These are phyloP conservation scores for Ophiostoma tasmaniense DNA, from an alignment of 2,329 filamentous ascomycete species.

Conservation along the genomic window DNA sequence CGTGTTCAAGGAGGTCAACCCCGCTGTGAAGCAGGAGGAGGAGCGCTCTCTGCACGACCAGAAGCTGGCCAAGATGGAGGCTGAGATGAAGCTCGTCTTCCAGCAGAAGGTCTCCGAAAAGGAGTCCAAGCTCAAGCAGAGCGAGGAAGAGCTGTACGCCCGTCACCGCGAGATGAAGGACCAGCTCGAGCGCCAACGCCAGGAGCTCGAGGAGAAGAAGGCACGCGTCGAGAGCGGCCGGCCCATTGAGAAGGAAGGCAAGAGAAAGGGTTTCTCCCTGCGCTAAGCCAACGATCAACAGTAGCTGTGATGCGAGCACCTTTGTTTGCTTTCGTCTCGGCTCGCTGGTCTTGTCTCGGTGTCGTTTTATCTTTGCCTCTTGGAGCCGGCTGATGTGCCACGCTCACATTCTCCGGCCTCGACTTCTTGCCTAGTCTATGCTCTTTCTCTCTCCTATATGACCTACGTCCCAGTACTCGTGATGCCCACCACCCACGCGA, in stretches of 20 bases:
- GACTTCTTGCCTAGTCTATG: slow-evolving; percentile 18
- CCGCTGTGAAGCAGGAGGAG: slow-evolving; percentile 98
- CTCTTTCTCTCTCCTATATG: slow-evolving; percentile 31
- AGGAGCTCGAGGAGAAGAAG: slow-evolving; percentile 98
- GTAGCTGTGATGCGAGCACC: slow-evolving; percentile 9
- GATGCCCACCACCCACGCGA: slow-evolving; percentile 38
- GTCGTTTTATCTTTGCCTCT: background rate
- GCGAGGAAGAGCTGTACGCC: slow-evolving; percentile 96
- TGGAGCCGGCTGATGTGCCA: background rate
- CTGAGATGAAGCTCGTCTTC: slow-evolving; percentile 99
- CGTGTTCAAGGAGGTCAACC: slow-evolving; percentile 99
- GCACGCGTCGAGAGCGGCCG: slow-evolving; percentile 85
- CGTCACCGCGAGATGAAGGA: slow-evolving; percentile 99
- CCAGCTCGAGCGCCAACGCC: slow-evolving; percentile 88
- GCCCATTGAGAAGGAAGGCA: slow-evolving; percentile 93
- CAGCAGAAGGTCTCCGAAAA: slow-evolving; percentile 99
- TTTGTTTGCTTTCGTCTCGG: background rate
- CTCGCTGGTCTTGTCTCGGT: background rate
- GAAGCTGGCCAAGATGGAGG: slow-evolving; percentile 99
- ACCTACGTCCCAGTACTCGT: slow-evolving; percentile 46
- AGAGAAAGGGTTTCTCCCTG: slow-evolving; percentile 99
- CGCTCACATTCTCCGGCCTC: background rate
- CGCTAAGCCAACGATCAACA: slow-evolving; percentile 50
- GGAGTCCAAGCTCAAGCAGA: slow-evolving; percentile 98
- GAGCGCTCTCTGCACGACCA: slow-evolving; percentile 96